phyloP scores from a whole-genome alignment of 345 rosid species.

The Hirschfeldia incana region DNA sequence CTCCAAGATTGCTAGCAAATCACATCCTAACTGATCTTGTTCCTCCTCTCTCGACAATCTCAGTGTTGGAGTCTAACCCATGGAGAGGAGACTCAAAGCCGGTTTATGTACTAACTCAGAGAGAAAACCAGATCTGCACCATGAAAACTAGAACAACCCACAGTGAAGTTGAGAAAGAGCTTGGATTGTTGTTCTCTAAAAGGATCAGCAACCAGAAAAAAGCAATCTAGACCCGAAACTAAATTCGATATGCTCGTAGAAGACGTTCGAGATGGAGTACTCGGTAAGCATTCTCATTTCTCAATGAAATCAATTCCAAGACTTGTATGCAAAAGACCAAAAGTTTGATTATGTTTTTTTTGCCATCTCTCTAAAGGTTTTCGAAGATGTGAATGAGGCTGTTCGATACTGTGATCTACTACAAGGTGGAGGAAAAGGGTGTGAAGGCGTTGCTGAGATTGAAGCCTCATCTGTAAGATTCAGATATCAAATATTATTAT shows the following conservation, averaged over 20 bases:
- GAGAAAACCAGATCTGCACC: constrained; percentile 80
- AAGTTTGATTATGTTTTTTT: neutral
- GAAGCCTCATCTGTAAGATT: constrained; percentile 88
- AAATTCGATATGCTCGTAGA: constrained; percentile 95
- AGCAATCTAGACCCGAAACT: constrained; percentile 58
- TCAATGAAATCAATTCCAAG: neutral
- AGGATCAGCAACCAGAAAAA: constrained; percentile 53
- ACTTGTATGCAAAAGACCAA: neutral
- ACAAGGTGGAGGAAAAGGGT: constrained; percentile 93
- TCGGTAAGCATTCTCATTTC: constrained; percentile 53
- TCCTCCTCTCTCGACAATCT: neutral
- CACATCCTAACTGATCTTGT: neutral
- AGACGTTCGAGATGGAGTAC: constrained; percentile 86
- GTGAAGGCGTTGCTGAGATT: constrained; percentile 95
- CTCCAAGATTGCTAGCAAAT: constrained; percentile 1
- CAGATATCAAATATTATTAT: neutral
- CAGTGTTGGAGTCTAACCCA: constrained; percentile 94
- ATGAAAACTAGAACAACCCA: constrained; percentile 92
- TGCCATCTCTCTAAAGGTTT: constrained; percentile 52
- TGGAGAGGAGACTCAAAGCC: constrained; percentile 91
- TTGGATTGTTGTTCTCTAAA: constrained; percentile 73
- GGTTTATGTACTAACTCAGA: constrained; percentile 78
- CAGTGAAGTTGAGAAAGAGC: constrained; percentile 95
- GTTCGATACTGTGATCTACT: constrained; percentile 79
- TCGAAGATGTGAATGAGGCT: constrained; percentile 93